Base-by-base conservation (phyloP, 345 rosid species). In the Trapa incisa region DNA sequence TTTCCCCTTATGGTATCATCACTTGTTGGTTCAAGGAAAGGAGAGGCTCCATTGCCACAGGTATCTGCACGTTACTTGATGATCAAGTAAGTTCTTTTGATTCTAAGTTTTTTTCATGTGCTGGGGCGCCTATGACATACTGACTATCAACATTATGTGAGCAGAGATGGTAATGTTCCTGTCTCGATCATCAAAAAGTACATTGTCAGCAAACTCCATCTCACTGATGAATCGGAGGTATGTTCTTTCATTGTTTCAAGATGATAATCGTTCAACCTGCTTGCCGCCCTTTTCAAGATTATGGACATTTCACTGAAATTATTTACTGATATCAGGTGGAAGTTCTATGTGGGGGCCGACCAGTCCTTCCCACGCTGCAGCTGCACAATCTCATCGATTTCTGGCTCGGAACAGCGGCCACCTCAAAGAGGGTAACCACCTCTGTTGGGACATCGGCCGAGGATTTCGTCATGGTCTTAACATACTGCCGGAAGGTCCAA, bases 391-490 rank as follows among this genome's bases (percentile, higher is more conserved):
- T 88, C 62, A 81, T 88, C 0, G 91, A 88, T 75, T 71, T 81
- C 47, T 88, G 95, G 95, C 76, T 82, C 68, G 80, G 73, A 37
- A 78, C 83, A 12, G 74, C 81, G 6, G 78, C 85, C 9, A 76
- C 83, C 3, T 50, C 89, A 0, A 84, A 79, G 47, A 81, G 77
- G 65, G 81, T 86, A 10, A 75, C 82, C 2, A 84, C 84, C 29
- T 74, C 81, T 0, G 68, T 86, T 0, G 91, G 95, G 15, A 79
- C 87, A 38, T 81, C 94, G 0, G 94, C 90, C 0, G 85, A 81
- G 81, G 94, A 87, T 65, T 85, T 82, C 22, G 87, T 87, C 37
- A 87, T 87, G 94, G 90, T 82, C 36, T 75, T 87, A 48, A 81
- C 90, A 1, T 87, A 87, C 65, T 70, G 84, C 68, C 84, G 86